phyloP scores from a whole-genome alignment of 352 stramenopile species.

The Globisporangium paroecandrum region DNA sequence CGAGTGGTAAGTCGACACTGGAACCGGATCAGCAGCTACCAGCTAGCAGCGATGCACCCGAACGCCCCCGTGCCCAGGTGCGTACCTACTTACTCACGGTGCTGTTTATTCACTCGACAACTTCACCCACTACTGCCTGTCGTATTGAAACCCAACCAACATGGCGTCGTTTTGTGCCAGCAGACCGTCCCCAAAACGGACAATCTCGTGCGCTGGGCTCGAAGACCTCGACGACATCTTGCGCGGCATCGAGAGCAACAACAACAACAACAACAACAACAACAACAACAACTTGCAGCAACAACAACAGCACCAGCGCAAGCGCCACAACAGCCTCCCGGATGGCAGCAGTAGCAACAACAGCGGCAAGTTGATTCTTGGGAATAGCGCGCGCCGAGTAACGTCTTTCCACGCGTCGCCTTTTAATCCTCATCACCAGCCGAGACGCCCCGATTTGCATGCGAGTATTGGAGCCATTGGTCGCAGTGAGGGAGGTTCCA shows the following conservation, averaged over 20 bases:
- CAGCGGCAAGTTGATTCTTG: not conserved
- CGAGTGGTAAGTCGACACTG: conserved; percentile 6
- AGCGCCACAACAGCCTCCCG: conserved; percentile 48
- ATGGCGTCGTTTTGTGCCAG: not conserved
- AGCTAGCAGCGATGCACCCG: conserved; percentile 26
- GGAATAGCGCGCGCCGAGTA: not conserved
- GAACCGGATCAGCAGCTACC: not conserved
- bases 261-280: not conserved
- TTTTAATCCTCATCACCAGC: not conserved
- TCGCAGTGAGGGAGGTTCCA: not conserved
- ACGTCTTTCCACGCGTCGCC: conserved; percentile 14
- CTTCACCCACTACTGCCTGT: not conserved
- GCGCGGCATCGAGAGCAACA: conserved; percentile 20
- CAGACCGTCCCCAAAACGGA: conserved; percentile 62
- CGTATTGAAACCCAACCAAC: not conserved
- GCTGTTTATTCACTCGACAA: not conserved
- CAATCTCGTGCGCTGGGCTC: conserved; percentile 49
- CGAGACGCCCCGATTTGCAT: conserved; percentile 1
- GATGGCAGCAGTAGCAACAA: conserved; percentile 25
- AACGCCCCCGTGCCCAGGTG: conserved; percentile 37
- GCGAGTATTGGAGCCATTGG: not conserved
- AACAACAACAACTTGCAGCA: conserved; percentile 6
- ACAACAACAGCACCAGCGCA: conserved; percentile 27
- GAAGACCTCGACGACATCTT: conserved; percentile 48
- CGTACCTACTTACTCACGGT: not conserved